Evolutionary conservation across 225 moss, liverwort and hornwort species (phyloP).

Genomic region (Bryum argenteum): DNA sequence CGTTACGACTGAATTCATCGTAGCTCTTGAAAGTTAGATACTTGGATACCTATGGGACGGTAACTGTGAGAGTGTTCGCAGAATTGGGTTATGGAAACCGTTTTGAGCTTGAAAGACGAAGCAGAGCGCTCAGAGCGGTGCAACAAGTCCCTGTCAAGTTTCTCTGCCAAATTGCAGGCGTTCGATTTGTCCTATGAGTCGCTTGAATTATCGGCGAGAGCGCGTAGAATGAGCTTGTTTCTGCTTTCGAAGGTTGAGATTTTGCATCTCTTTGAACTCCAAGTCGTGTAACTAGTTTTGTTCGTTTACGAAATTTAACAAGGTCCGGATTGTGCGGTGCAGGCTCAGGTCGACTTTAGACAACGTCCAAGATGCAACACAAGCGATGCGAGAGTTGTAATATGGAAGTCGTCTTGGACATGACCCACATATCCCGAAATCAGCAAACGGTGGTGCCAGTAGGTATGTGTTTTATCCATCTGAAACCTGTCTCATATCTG

Average conservation of each 20-base stretch:
- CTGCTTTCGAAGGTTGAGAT: background rate
- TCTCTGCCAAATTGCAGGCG: background rate
- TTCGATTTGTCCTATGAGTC: background rate
- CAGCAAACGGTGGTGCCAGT: constrained; percentile 17
- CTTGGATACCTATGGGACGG: background rate
- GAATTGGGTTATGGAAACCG: background rate
- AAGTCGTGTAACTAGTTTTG: background rate
- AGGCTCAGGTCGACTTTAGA: background rate
- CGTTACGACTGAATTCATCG: background rate
- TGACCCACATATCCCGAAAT: constrained; percentile 12
- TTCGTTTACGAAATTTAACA: background rate
- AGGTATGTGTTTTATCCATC: background rate
- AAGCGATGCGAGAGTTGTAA: constrained; percentile 36
- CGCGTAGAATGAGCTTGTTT: background rate
- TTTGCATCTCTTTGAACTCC: background rate
- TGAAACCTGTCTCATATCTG: background rate
- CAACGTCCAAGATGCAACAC: constrained; percentile 27
- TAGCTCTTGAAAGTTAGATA: background rate
- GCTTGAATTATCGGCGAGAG: background rate
- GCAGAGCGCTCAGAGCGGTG: background rate
- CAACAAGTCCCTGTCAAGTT: background rate
- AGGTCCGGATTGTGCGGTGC: background rate
- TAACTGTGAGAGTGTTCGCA: background rate
- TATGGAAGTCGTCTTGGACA: constrained; percentile 33
- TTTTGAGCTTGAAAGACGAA: background rate